A percentile compares a stretch with the other conserved stretches of the same genome.
Evolutionary conservation across 306 rosid genomes (phyloP).

Genomic region (Quillaja saponaria): DNA sequence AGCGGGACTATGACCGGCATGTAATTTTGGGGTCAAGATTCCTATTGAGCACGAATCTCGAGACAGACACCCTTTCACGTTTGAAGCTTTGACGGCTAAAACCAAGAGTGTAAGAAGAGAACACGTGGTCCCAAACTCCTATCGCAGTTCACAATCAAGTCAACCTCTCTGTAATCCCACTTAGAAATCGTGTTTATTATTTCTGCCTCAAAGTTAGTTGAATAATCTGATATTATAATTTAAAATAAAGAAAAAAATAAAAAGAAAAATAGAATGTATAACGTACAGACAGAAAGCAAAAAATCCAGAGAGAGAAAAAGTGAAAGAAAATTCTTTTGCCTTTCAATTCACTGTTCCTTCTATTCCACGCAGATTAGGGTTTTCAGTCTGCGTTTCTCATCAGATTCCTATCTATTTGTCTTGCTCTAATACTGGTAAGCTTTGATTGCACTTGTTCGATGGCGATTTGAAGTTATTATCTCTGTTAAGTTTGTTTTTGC

Average conservation of each 20-base stretch:
- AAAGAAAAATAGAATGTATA: conserved; percentile 1
- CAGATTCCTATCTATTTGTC: not conserved
- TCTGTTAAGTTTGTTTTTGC: not conserved
- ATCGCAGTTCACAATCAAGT: too few species aligned
- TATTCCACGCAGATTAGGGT: conserved; percentile 26
- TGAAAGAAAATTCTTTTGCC: conserved; percentile 28
- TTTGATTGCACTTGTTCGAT: conserved; percentile 25
- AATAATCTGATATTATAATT: too few species aligned
- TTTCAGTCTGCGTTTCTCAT: conserved; percentile 3
- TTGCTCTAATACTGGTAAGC: conserved; percentile 32
- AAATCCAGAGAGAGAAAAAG: conserved; percentile 19
- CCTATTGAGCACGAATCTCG: too few species aligned
- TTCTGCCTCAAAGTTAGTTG: too few species aligned
- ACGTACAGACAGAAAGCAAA: conserved; percentile 18
- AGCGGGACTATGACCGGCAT: too few species aligned
- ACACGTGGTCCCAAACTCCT: too few species aligned
- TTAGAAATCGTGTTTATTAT: too few species aligned
- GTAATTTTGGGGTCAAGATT: too few species aligned
- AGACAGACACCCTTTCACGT: too few species aligned
- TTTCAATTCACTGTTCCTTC: conserved; percentile 32
- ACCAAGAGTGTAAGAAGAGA: too few species aligned
- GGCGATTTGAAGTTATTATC: conserved; percentile 6
- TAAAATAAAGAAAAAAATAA: not conserved
- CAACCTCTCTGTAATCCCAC: too few species aligned
- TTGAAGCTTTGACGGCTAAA: too few species aligned